Percentiles rank a stretch among this genome's conserved stretches.
Evolutionary conservation across 2,329 filamentous ascomycete genomes (phyloP).

Genomic region (Cryphonectria naterciae): DNA sequence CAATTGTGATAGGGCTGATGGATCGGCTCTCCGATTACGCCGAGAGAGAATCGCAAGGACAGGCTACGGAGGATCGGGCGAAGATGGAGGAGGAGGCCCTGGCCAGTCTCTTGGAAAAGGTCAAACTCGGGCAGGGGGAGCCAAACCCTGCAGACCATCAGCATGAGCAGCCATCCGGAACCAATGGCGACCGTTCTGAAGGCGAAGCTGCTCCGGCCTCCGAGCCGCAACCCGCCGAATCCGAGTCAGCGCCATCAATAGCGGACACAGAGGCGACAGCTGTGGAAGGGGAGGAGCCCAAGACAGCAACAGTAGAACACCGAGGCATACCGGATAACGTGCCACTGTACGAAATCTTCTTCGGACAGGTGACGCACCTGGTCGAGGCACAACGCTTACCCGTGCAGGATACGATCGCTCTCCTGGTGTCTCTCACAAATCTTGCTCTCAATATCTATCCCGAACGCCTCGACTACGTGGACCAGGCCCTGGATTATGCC

Average conservation of each 20-base stretch:
- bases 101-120: constrained; percentile 74
- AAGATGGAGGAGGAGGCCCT: constrained; percentile 86
- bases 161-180: constrained; percentile 35
- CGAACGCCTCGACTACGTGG: constrained; percentile 88
- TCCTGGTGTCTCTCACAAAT: constrained; percentile 92
- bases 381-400: constrained; percentile 89
- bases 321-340: constrained; percentile 73
- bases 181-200: constrained; percentile 41
- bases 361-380: constrained; percentile 90
- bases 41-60: constrained; percentile 79
- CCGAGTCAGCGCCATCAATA: constrained; percentile 42
- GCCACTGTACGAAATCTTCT: constrained; percentile 96
- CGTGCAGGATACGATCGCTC: constrained; percentile 91
- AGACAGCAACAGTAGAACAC: constrained; percentile 41
- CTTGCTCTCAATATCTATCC: constrained; percentile 96
- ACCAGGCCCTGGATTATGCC: constrained; percentile 90
- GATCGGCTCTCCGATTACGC: constrained; percentile 93
- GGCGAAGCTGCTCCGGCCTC: constrained; percentile 41
- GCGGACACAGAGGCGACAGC: constrained; percentile 53
- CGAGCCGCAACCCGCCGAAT: constrained; percentile 40
- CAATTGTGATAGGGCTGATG: constrained; percentile 97
- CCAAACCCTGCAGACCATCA: constrained; percentile 34
- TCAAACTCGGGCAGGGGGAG: constrained; percentile 68
- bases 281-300: constrained; percentile 47
- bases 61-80: constrained; percentile 70